Percentiles rank a stretch among this genome's conserved stretches.
Conservation (phyloP, 2,329 filamentous ascomycete genomes). For the Apiospora koreana region DNA sequence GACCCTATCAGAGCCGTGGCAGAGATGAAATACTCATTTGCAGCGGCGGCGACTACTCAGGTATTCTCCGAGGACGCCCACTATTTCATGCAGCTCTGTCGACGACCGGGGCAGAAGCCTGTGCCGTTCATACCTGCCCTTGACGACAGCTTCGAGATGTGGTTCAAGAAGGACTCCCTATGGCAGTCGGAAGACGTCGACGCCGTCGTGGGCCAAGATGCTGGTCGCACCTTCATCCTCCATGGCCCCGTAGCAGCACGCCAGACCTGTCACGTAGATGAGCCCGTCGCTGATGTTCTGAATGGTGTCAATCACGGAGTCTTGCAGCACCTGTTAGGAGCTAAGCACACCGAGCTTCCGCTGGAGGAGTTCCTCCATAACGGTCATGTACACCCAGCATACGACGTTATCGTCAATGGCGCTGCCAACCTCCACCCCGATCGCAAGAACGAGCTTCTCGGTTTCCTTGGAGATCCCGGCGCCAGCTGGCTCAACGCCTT, state of each 20-base stretch:
- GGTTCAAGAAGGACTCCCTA: conserved; percentile 42
- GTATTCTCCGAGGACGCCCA: conserved; percentile 25
- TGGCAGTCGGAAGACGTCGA: conserved; percentile 41
- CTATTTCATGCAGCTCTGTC: conserved; percentile 33
- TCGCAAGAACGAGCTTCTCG: conserved; percentile 41
- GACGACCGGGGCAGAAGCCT: conserved; percentile 33
- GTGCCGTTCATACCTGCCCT: conserved; percentile 36
- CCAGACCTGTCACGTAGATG: conserved; percentile 23
- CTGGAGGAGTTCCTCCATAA: conserved; percentile 67
- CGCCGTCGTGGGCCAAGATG: conserved; percentile 35
- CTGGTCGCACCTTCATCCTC: conserved; percentile 34
- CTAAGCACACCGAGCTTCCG: conserved; percentile 44
- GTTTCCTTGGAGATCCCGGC: not conserved
- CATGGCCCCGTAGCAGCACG: conserved; percentile 37
- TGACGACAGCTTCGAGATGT: conserved; percentile 37
- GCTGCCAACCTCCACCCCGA: not conserved
- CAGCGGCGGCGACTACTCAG: conserved; percentile 19
- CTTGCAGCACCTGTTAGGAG: conserved; percentile 15
- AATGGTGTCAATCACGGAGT: conserved; percentile 24
- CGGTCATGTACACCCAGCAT: not conserved
- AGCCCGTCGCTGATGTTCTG: conserved; percentile 30
- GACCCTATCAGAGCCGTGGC: conserved; percentile 9
- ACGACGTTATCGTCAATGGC: not conserved
- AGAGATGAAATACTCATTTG: conserved; percentile 13
- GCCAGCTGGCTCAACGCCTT: conserved; percentile 15